Evolutionary conservation across 441 rosid species (phyloP).

Genomic region (Adansonia madagascariensis): DNA sequence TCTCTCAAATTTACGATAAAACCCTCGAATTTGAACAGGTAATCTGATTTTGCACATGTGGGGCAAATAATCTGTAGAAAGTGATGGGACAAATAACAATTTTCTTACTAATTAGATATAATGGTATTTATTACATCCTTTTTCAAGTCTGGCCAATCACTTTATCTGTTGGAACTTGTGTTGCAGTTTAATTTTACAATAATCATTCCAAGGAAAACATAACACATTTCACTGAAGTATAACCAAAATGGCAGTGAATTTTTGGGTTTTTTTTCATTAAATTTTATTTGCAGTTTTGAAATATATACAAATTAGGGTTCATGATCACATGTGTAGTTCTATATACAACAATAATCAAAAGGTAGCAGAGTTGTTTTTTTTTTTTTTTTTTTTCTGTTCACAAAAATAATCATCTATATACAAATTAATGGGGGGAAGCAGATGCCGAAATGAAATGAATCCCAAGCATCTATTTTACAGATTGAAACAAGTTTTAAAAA

Average conservation of each 20-base stretch:
- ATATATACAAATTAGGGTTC: conserved; percentile 26
- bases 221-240: neutral
- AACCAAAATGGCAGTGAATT: neutral
- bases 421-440: conserved; percentile 27
- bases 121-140: neutral
- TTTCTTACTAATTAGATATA: neutral
- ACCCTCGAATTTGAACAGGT: no score
- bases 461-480: conserved; percentile 9
- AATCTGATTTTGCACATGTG: no score
- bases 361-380: neutral
- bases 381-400: conserved; percentile 12
- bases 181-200: neutral
- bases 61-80: neutral
- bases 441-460: conserved; percentile 15
- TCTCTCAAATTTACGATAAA: no score
- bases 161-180: neutral
- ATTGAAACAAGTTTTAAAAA: conserved; percentile 7
- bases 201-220: neutral
- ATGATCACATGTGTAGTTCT: conserved; percentile 24
- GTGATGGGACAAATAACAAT: neutral
- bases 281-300: conserved; percentile 5
- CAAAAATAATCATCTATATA: conserved; percentile 37
- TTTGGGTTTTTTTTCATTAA: neutral
- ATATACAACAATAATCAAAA: conserved; percentile 35
- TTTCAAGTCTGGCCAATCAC: neutral